phyloP scores from a whole-genome alignment of 495 filamentous ascomycete genomes.

The Coniosporium apollinis region DNA sequence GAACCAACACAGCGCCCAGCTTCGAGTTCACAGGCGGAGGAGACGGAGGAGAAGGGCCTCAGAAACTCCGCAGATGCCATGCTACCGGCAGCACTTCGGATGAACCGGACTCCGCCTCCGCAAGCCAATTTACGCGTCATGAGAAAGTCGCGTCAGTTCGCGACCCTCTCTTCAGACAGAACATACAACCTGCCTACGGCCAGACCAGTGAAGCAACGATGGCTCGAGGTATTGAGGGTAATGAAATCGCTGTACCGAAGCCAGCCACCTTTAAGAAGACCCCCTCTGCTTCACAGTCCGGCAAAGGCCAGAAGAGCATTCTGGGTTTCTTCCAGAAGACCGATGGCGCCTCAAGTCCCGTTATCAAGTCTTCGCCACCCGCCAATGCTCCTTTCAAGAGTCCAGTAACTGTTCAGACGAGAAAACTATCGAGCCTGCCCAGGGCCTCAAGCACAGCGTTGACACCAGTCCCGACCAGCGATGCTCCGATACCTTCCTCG shows the following conservation, averaged over 20 bases:
- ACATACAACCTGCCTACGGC: no score
- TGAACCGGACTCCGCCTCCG: no score
- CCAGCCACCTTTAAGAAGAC: conserved; percentile 16
- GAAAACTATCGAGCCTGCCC: conserved; percentile 3
- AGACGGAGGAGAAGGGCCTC: no score
- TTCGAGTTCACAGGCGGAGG: no score
- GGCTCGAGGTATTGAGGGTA: conserved; percentile 26
- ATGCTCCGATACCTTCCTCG: conserved; percentile 33
- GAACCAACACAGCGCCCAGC: no score
- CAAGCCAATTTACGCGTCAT: no score
- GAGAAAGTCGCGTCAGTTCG: no score
- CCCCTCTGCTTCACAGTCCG: conserved; percentile 20
- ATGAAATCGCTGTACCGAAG: conserved; percentile 23
- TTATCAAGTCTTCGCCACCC: conserved; percentile 24
- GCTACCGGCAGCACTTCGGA: no score
- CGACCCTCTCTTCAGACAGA: no score
- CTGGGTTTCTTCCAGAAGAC: conserved; percentile 73
- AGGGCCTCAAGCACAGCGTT: conserved; percentile 18
- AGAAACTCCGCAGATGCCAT: no score
- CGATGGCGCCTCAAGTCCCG: conserved; percentile 27
- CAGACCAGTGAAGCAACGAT: no score
- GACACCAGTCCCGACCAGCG: conserved; percentile 73
- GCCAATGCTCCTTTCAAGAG: conserved; percentile 23
- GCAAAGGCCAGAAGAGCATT: conserved; percentile 63
- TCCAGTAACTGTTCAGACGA: conserved; percentile 15